Evolutionary conservation across 768 basidiomycete genomes (phyloP).

Genomic region (Hericium rajendrae): DNA sequence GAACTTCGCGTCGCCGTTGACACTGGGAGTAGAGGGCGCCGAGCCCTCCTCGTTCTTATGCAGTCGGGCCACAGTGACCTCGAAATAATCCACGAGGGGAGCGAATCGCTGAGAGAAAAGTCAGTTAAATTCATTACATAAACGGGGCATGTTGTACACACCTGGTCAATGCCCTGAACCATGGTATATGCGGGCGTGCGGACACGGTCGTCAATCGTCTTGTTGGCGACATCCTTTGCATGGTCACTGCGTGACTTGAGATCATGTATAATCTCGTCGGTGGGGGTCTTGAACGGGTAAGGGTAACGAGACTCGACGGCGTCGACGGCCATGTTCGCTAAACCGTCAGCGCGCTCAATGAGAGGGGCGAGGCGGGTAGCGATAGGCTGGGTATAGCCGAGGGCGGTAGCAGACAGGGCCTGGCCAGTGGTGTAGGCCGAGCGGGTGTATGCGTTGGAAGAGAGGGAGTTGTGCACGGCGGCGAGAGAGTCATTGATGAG

Average conservation of each 20-base stretch:
- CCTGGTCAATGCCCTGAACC: constrained; percentile 66
- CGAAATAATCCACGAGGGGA: constrained; percentile 68
- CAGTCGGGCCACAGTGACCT: constrained; percentile 38
- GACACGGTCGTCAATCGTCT: constrained; percentile 58
- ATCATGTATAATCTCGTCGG: constrained; percentile 57
- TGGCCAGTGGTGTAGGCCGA: constrained; percentile 60
- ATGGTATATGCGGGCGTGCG: constrained; percentile 51
- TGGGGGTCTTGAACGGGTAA: constrained; percentile 64
- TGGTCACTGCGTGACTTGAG: constrained; percentile 51
- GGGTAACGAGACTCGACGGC: constrained; percentile 65
- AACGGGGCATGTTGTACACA: constrained; percentile 19
- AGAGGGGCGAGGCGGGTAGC: constrained; percentile 58
- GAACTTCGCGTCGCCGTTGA: constrained; percentile 42
- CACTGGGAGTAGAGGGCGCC: constrained; percentile 23
- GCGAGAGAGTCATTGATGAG: constrained; percentile 55
- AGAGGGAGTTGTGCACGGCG: constrained; percentile 50
- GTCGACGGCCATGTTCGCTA: constrained; percentile 68
- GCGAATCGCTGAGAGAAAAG: constrained; percentile 42
- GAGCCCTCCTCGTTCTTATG: constrained; percentile 32
- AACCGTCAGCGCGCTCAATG: constrained; percentile 51
- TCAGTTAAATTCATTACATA: constrained; percentile 9
- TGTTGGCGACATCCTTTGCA: constrained; percentile 45
- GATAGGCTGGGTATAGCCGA: constrained; percentile 48
- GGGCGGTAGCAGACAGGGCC: constrained; percentile 34
- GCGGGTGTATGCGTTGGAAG: constrained; percentile 50